Base-by-base conservation (phyloP, 2,329 filamentous ascomycete species). In the Aspergillus quadricinctus region DNA sequence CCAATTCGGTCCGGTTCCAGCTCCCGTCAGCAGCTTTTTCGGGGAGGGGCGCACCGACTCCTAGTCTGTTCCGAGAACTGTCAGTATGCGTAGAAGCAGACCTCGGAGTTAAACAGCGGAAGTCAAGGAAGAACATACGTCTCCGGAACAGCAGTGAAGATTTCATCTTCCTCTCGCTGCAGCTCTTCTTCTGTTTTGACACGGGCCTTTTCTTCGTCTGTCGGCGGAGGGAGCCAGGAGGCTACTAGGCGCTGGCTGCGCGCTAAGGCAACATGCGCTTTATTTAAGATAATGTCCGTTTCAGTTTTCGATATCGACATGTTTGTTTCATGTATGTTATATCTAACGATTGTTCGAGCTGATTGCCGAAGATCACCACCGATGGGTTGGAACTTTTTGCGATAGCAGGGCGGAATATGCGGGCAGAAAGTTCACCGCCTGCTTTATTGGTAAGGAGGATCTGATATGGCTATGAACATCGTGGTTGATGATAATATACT, bases 231-330 rank as follows among this genome's bases (percentile, higher is more conserved):
- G 29, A 86, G 77, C 80, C 81, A 82, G 61, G 83, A 84, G 51
- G 80, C 76, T 57, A 86, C 73, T 19, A 83, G 71, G 35, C 77
- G 77, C 61, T 83, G 81, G 51, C 77, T 79, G 53, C 80, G 79
- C 6, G 83, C 81, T 9, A 83, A 71, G 3, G 77, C 77, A 49
- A 85, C 76, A 59, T 78, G 82, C 31, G 81, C 74, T 53, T 76
- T 75, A 63, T 84, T 84, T 53, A 81, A 76, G 50, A 85, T 77
- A 41, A 84, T 73, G 60, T 85, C 82, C 45, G 79, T 79, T 56
- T 81, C 78, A 19, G 53, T 56, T 60, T 69, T 71, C n/a, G 70
- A 67, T 27, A 66, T 60, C 10, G 73, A 66, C 70, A 73, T 73
- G 2, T 50, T 45, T 17, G 10, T 11, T n/a, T 27, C 23, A 21